Evolutionary conservation across 2,329 filamentous ascomycete genomes (phyloP).

Genomic region (Akanthomyces uredinophilus): DNA sequence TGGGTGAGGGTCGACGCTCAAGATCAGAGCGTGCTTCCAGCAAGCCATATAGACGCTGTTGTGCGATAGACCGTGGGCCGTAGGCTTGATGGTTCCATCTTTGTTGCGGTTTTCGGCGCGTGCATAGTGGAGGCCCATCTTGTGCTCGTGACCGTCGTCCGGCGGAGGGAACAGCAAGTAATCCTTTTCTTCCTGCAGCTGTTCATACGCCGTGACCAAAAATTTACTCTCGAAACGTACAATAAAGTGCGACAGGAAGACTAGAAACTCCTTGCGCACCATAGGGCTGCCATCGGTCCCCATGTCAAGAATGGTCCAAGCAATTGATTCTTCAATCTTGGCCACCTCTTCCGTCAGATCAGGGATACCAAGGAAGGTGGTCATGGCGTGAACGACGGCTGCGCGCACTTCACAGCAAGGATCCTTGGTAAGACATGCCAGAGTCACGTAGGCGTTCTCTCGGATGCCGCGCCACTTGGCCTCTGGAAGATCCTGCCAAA

Average conservation of each 20-base stretch:
- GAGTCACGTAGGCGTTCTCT: slow-evolving; percentile 74
- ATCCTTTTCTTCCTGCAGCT: slow-evolving; percentile 77
- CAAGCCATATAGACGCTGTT: slow-evolving; percentile 90
- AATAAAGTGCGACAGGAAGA: slow-evolving; percentile 90
- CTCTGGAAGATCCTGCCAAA: slow-evolving; percentile 87
- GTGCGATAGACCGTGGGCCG: slow-evolving; percentile 61
- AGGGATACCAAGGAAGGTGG: slow-evolving; percentile 88
- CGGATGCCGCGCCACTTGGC: slow-evolving; percentile 95
- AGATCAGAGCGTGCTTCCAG: slow-evolving; percentile 87
- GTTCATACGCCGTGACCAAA: slow-evolving; percentile 84
- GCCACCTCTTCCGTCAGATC: slow-evolving; percentile 88
- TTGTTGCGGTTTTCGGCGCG: slow-evolving; percentile 49
- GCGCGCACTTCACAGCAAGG: slow-evolving; percentile 88
- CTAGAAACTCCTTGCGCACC: slow-evolving; percentile 86
- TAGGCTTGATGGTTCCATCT: slow-evolving; percentile 53
- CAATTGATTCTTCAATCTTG: slow-evolving; percentile 84
- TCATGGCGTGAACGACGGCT: slow-evolving; percentile 88
- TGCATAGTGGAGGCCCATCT: slow-evolving; percentile 59
- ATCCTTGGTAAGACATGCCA: slow-evolving; percentile 78
- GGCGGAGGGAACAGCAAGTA: slow-evolving; percentile 53
- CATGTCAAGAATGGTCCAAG: slow-evolving; percentile 85
- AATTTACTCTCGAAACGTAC: slow-evolving; percentile 90
- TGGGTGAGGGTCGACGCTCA: slow-evolving; percentile 90
- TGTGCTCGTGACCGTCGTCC: slow-evolving; percentile 53
- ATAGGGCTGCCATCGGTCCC: slow-evolving; percentile 89